phyloP scores from a whole-genome alignment of 1,139 yeast species.

The Suhomyces bolitotheri region DNA sequence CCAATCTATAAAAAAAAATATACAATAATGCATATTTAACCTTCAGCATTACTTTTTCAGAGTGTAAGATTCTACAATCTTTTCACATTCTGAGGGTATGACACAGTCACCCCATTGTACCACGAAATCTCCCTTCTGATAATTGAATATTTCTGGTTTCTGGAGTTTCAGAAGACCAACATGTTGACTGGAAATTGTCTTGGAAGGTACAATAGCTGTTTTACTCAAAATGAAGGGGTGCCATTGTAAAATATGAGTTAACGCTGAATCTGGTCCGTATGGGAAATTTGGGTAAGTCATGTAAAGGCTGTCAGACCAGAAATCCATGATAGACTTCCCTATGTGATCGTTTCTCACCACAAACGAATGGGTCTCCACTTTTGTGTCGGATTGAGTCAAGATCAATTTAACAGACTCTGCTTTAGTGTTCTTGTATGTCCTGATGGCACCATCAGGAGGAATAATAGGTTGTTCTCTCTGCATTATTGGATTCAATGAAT shows the following conservation, averaged over 20 bases:
- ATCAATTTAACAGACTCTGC: constrained; percentile 57
- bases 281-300: constrained; percentile 65
- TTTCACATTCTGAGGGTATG: constrained; percentile 49
- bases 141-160: constrained; percentile 32
- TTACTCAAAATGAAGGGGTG: constrained; percentile 77
- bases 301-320: constrained; percentile 72
- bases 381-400: constrained; percentile 63
- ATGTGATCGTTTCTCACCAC: constrained; percentile 62
- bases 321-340: constrained; percentile 68
- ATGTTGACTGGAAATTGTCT: constrained; percentile 39
- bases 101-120: constrained; percentile 61
- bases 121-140: constrained; percentile 62
- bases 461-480: constrained; percentile 67
- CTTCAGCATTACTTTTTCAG: constrained; percentile 5
- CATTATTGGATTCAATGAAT: constrained; percentile 57
- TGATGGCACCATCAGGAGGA: constrained; percentile 67
- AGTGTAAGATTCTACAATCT: constrained; percentile 42
- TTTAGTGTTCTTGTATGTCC: constrained; percentile 63
- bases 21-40: too few relatives aligned
- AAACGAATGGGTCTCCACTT: constrained; percentile 68
- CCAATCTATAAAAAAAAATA: too few relatives aligned
- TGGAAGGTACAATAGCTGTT: constrained; percentile 68
- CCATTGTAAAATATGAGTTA: constrained; percentile 89
- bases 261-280: constrained; percentile 60
- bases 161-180: constrained; percentile 11